Conservation (phyloP, 176 grass and related monocot genomes). For the Olyra latifolia region DNA sequence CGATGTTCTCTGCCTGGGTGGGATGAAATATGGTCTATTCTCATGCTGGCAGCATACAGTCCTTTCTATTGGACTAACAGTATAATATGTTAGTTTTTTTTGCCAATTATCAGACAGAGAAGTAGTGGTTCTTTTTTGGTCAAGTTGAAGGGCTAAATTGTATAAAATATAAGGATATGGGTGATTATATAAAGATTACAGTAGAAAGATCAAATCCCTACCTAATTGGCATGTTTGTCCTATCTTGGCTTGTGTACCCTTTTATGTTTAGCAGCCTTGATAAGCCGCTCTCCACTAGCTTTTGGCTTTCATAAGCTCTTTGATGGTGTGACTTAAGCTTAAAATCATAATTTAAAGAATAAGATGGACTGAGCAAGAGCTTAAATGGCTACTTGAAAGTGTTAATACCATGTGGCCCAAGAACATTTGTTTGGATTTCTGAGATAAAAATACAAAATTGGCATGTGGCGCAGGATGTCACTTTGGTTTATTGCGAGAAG, state of each 20-base stretch:
- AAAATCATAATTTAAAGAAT: not conserved
- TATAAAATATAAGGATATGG: not conserved
- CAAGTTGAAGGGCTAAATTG: not conserved
- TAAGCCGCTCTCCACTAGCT: not conserved
- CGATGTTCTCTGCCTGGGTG: not conserved
- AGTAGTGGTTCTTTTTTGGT: not conserved
- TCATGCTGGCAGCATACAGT: not conserved
- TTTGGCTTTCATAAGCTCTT: not conserved
- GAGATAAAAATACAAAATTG: not conserved
- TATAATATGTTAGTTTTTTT: not conserved
- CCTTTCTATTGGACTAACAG: not conserved
- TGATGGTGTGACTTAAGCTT: not conserved
- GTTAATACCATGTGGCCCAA: not conserved
- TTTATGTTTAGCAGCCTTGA: not conserved
- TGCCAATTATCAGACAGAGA: not conserved
- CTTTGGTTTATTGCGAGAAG: not conserved
- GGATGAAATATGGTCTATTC: conserved; percentile 10
- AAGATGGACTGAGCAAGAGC: not conserved
- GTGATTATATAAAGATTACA: not conserved
- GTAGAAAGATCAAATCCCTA: not conserved
- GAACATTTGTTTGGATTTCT: not conserved
- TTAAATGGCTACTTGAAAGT: not conserved
- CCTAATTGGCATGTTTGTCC: not conserved
- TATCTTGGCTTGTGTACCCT: not conserved
- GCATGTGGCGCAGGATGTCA: not conserved